Conservation (phyloP, 73 alveolate genomes). For the Diophrys appendiculata region DNA sequence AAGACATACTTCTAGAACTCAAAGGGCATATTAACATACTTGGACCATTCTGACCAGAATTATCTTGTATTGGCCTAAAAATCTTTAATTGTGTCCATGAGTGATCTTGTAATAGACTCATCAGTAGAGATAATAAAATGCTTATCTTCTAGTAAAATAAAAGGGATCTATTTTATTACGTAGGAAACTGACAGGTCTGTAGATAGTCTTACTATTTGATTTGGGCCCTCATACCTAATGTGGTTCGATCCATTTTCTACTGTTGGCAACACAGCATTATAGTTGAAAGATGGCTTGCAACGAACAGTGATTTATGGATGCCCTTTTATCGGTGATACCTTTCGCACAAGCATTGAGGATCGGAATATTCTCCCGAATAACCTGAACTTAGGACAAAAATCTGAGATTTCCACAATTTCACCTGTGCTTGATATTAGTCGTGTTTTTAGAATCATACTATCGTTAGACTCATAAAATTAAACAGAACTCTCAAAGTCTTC, state of each 20-base stretch:
- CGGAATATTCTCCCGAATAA: constrained; percentile 26
- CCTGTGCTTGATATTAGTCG: constrained; percentile 26
- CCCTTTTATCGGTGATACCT: constrained; percentile 37
- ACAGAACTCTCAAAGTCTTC: constrained; percentile 37
- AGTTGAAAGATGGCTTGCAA: constrained; percentile 45
- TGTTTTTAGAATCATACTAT: constrained; percentile 27
- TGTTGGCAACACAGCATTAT: constrained; percentile 39
- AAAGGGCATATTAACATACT: constrained; percentile 33
- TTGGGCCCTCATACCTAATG: constrained; percentile 34
- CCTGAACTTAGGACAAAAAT: constrained; percentile 43
- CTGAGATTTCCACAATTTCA: constrained; percentile 45
- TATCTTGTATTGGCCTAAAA: constrained; percentile 17
- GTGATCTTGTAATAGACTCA: constrained; percentile 22
- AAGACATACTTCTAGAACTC: constrained; percentile 31
- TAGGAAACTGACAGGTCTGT: constrained; percentile 12
- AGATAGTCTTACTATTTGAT: constrained; percentile 12
- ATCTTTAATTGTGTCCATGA: constrained; percentile 32
- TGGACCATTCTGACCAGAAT: constrained; percentile 35
- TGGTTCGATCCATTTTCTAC: constrained; percentile 40
- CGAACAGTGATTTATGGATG: constrained; percentile 22
- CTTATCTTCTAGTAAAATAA: constrained; percentile 19
- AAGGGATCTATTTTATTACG: constrained; percentile 20
- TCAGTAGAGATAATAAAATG: constrained; percentile 37
- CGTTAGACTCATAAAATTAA: constrained; percentile 27
- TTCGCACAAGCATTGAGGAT: constrained; percentile 39